Percentiles rank a stretch among this genome's conserved stretches.
phyloP scores from a whole-genome alignment of 352 stramenopile genomes.

The Phytophthora pistaciae region DNA sequence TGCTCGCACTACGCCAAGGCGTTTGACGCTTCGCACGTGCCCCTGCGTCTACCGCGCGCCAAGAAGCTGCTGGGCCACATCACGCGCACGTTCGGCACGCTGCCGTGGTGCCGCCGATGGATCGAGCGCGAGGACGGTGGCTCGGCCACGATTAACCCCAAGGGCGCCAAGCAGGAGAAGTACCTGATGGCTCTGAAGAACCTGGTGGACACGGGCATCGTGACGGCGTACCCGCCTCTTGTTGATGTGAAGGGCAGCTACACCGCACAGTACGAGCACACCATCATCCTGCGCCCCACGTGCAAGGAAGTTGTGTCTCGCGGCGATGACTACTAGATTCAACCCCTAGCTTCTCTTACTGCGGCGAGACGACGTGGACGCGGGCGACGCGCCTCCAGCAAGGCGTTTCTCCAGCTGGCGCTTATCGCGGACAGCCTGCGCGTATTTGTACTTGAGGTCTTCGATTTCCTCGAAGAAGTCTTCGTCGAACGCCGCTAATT shows the following conservation, averaged over 20 bases:
- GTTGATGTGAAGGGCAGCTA: slow-evolving; percentile 97
- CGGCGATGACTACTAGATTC: slow-evolving; percentile 97
- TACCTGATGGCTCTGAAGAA: slow-evolving; percentile 98
- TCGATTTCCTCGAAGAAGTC: slow-evolving; percentile 98
- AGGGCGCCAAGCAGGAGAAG: slow-evolving; percentile 97
- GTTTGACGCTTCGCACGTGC: slow-evolving; percentile 95
- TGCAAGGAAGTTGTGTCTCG: slow-evolving; percentile 98
- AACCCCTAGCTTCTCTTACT: slow-evolving; percentile 20
- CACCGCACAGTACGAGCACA: slow-evolving; percentile 99
- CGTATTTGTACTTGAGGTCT: slow-evolving; percentile 96
- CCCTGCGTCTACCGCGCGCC: slow-evolving; percentile 89
- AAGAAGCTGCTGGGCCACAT: slow-evolving; percentile 98
- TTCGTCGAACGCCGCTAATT: slow-evolving; percentile 93
- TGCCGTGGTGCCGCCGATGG: slow-evolving; percentile 98
- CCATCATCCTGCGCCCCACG: slow-evolving; percentile 95
- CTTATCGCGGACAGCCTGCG: slow-evolving; percentile 86
- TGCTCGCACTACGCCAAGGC: slow-evolving; percentile 99
- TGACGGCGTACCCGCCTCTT: slow-evolving; percentile 96
- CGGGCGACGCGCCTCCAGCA: slow-evolving; percentile 14
- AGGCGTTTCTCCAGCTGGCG: slow-evolving; percentile 61
- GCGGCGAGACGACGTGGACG: slow-evolving; percentile 21
- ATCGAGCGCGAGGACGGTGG: slow-evolving; percentile 97
- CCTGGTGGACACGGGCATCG: slow-evolving; percentile 97
- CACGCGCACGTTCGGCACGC: slow-evolving; percentile 99
- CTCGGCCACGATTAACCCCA: slow-evolving; percentile 92